Conservation (phyloP, 2,329 filamentous ascomycete species). For the Penicillium sp. region DNA sequence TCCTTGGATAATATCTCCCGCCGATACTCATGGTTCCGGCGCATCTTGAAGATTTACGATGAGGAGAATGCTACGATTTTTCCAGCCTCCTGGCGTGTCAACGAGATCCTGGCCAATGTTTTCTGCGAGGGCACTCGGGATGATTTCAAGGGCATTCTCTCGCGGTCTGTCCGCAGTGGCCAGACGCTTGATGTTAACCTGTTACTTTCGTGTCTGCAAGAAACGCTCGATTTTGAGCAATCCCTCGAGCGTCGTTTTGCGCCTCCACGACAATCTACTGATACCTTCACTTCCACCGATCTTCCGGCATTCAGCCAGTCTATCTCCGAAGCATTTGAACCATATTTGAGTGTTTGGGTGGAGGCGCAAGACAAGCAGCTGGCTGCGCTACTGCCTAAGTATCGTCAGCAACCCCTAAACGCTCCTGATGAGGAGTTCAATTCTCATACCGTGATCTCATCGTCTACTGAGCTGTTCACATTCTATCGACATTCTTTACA, state of each 20-base stretch:
- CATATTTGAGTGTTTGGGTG: constrained; percentile 95
- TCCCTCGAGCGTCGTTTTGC: constrained; percentile 83
- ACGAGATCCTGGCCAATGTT: constrained; percentile 84
- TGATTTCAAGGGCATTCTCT: constrained; percentile 91
- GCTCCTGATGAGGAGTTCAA: constrained; percentile 90
- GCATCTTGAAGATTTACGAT: constrained; percentile 94
- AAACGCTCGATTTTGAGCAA: constrained; percentile 97
- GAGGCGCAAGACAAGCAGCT: constrained; percentile 93
- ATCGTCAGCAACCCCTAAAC: constrained; percentile 79
- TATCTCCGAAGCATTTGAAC: constrained; percentile 96
- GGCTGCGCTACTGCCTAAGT: constrained; percentile 81
- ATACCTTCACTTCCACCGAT: constrained; percentile 83
- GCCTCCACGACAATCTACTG: constrained; percentile 73
- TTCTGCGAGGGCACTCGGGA: constrained; percentile 96
- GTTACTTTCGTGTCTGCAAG: constrained; percentile 84
- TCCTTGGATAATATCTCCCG: constrained; percentile 95
- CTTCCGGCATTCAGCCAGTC: constrained; percentile 81
- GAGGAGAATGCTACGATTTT: constrained; percentile 90
- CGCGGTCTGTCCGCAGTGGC: constrained; percentile 81
- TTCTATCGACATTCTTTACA: constrained; percentile 92
- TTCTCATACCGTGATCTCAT: constrained; percentile 83
- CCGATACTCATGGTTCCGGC: constrained; percentile 93
- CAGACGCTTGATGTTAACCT: constrained; percentile 87
- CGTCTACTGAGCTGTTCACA: constrained; percentile 95
- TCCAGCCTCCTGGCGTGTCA: constrained; percentile 83